phyloP scores from a whole-genome alignment of 2,329 filamentous ascomycete genomes.

The Dactylellina parvicollis region DNA sequence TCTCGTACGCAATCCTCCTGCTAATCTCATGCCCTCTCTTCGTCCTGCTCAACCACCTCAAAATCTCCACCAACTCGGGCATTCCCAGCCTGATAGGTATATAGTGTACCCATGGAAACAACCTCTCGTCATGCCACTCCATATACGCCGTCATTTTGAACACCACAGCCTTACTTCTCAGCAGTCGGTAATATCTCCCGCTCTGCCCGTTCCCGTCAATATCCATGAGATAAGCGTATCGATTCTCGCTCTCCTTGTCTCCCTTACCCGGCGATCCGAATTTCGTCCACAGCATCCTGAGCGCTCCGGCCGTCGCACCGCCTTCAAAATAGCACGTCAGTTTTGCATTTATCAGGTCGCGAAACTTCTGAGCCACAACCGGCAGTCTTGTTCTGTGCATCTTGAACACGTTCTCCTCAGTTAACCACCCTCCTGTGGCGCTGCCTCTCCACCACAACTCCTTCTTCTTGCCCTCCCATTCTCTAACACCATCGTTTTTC shows the following conservation, averaged over 20 bases:
- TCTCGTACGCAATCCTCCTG: conserved; percentile 66
- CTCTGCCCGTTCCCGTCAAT: conserved; percentile 69
- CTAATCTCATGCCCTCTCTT: conserved; percentile 65
- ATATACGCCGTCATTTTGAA: conserved; percentile 67
- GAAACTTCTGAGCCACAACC: not conserved
- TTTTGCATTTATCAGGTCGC: conserved; percentile 22
- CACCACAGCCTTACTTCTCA: conserved; percentile 64
- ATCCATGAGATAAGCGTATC: conserved; percentile 62
- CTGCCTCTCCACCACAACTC: conserved; percentile 70
- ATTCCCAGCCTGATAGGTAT: conserved; percentile 66
- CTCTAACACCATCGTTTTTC: conserved; percentile 63
- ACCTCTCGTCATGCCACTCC: conserved; percentile 70
- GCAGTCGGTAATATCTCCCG: conserved; percentile 66
- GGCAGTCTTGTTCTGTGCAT: conserved; percentile 66
- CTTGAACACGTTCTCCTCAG: conserved; percentile 61
- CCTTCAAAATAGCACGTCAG: conserved; percentile 16
- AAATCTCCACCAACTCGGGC: conserved; percentile 67
- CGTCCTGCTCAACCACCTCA: conserved; percentile 64
- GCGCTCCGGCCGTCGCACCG: not conserved
- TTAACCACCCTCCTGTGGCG: conserved; percentile 63
- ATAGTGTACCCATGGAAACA: conserved; percentile 70
- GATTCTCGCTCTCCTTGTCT: conserved; percentile 12
- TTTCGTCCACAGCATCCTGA: not conserved
- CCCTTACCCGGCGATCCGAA: conserved; percentile 7
- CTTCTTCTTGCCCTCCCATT: conserved; percentile 66